These are phyloP conservation scores for Letharia columbiana DNA, from an alignment of 495 filamentous ascomycete genomes.

Conservation along the genomic window DNA sequence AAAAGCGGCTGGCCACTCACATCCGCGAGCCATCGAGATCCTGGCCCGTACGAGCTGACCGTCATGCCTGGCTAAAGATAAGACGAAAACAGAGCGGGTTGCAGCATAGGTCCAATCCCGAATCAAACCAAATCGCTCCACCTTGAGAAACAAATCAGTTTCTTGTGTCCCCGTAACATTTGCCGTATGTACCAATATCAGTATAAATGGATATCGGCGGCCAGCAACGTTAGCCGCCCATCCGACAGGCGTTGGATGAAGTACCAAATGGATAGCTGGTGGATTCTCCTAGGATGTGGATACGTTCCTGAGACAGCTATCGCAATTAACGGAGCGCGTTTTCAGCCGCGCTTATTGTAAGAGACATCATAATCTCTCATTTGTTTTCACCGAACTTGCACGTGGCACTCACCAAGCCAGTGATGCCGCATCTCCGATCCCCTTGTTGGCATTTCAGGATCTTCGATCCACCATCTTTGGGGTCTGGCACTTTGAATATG, in stretches of 20 bases:
- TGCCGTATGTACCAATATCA: not conserved
- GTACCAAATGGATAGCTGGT: not conserved
- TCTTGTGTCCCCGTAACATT: not conserved
- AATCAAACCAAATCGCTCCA: not conserved
- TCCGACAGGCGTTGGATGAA: not conserved
- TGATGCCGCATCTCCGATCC: not conserved
- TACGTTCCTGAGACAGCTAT: not conserved
- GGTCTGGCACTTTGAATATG: not conserved
- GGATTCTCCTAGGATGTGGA: not conserved
- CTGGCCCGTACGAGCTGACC: not conserved
- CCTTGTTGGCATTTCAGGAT: not conserved
- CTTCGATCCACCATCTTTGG: not conserved
- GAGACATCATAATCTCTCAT: not conserved
- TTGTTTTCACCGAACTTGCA: not conserved
- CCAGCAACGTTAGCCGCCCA: not conserved
- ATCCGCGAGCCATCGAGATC: not conserved
- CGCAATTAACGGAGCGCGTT: not conserved
- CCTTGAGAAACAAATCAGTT: not conserved
- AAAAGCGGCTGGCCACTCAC: not conserved
- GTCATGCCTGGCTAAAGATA: not conserved
- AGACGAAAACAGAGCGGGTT: constrained; percentile 2
- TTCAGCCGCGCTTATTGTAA: not conserved
- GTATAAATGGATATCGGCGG: not conserved
- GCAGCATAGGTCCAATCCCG: not conserved
- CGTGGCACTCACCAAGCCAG: not conserved